Evolutionary conservation across 2,329 filamentous ascomycete species (phyloP), one percentile per base, ranked within the genome.

Genomic region (Fusarium sp.): DNA sequence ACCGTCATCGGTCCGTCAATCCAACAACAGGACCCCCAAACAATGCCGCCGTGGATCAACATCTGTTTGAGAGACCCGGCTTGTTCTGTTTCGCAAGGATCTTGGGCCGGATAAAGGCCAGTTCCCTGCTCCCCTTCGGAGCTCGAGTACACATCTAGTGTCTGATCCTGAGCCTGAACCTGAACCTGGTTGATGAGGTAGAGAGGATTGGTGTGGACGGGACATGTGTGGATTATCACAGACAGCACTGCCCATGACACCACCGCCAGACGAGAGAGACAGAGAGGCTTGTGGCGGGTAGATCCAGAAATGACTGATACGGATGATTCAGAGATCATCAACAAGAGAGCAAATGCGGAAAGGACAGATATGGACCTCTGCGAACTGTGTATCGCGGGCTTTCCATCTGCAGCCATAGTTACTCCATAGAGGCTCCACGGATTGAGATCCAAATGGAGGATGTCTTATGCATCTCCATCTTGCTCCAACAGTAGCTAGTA

Each of bases 41-140:
- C 53, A 53, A 52, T 34, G 46, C 12, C 43, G 62, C 44, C 50
- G 41, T 58, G 65, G 52, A 66, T 48, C 31, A 62, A 47, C 15
- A 41, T 56, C 40, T 52, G 43, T 51, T 31, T 44, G 53, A 52
- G 54, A 55, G 40, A 23, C 44, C 54, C 46, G 34, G 27, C 55
- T 28, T 43, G 52, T 50, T 68, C 57, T 64, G 40, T 50, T 31
- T 56, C 46, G 53, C 52, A 68, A 71, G 60, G 64, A 57, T 62
- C 36, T 68, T 52, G 64, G 40, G 39, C 60, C 55, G 60, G 68
- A 52, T 71, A 71, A 71, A 69, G 60, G 12, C 51, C 48, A 71
- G 23, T 51, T 50, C 56, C 68, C 44, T 71, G 68, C 44, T 58
- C 55, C 37, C 53, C 28, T 23, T 51, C 57, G 40, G 58, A 37